Evolutionary conservation across 2,329 filamentous ascomycete species (phyloP).

Genomic region (Fusarium caatingaense): DNA sequence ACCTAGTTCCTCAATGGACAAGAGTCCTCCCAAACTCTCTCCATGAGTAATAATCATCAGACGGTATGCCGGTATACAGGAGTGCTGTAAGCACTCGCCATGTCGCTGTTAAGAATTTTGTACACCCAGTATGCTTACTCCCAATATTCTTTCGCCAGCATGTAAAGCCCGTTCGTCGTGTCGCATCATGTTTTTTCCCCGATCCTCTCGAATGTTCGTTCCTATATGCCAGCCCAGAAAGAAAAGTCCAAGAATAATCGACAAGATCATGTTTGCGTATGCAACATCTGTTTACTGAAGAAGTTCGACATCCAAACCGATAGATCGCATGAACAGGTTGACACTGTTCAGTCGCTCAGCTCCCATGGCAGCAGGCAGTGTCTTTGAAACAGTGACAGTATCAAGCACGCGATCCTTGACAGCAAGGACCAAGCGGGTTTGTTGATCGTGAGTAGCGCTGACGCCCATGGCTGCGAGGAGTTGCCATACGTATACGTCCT

Average conservation of each 20-base stretch:
- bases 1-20: constrained; percentile 26
- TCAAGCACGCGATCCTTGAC: constrained; percentile 99
- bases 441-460: constrained; percentile 91
- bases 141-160: constrained; percentile 40
- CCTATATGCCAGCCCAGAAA: constrained; percentile 45
- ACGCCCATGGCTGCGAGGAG: constrained; percentile 96
- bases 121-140: constrained; percentile 40
- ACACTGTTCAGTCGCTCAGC: constrained; percentile 88
- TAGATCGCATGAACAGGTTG: constrained; percentile 98
- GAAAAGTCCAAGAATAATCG: constrained; percentile 44
- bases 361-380: constrained; percentile 86
- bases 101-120: constrained; percentile 30
- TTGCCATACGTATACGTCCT: constrained; percentile 98
- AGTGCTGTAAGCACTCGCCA: constrained; percentile 33
- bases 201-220: constrained; percentile 39
- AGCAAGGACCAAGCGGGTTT: constrained; percentile 91
- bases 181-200: constrained; percentile 36
- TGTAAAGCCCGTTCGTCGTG: constrained; percentile 30
- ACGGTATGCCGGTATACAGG: constrained; percentile 38
- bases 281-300: constrained; percentile 53
- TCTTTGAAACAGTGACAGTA: constrained; percentile 89
- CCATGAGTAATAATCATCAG: constrained; percentile 28
- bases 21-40: constrained; percentile 33
- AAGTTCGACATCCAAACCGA: constrained; percentile 94
- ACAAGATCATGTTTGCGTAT: constrained; percentile 35